Evolutionary conservation across 2,329 filamentous ascomycete species (phyloP), one percentile per base, ranked within the genome.

Genomic region (Aspergillus bombycis): DNA sequence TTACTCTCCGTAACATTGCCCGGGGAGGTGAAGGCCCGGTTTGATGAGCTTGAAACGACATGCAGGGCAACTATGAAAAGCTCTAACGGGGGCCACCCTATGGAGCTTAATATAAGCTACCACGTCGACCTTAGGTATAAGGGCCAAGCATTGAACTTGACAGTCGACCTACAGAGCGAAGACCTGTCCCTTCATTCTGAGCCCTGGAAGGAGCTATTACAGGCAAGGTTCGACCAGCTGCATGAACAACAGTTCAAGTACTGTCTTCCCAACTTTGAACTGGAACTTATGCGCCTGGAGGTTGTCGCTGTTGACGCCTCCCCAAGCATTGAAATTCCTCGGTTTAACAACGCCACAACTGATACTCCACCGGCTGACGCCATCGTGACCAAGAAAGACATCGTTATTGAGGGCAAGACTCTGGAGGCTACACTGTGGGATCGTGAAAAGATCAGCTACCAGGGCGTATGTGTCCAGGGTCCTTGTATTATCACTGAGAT

Each of bases 401-500:
- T 84, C 16, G 70, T 74, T 0, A 73, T 81, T 9, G 73, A 82
- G 45, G 81, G 80, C 12, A 72, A 78, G 65, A 68, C 74, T 26
- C 71, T 80, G 10, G 71, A 78, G 32, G 81, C 81, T 4, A 78
- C 71, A 0, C 74, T 83, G 53, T 84, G 81, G 80, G 77, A 83
- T 62, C 79, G 82, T 5, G 64, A 72, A 2, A 74, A 76, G 60
- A 74, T 83, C 56, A 79, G 71, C 16, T 76, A 78, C 52, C 72
- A 81, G 43, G 72, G 82, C 1, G 71, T 79, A 43, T 75, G 75
- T 41, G 72, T 84, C 2, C 57, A 70, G 1, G 82, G 82, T 0
- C 82, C 82, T 6, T 82, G 80, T 45, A 75, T 84, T n/a, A 70
- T 84, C 43, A 79, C 79, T 0, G 82, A 84, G 63, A 84, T 83